Percentiles rank a stretch among this genome's conserved stretches.
These are phyloP conservation scores for Fonsecaea pedrosoi DNA, from an alignment of 2,329 filamentous ascomycete species.

Conservation along the genomic window DNA sequence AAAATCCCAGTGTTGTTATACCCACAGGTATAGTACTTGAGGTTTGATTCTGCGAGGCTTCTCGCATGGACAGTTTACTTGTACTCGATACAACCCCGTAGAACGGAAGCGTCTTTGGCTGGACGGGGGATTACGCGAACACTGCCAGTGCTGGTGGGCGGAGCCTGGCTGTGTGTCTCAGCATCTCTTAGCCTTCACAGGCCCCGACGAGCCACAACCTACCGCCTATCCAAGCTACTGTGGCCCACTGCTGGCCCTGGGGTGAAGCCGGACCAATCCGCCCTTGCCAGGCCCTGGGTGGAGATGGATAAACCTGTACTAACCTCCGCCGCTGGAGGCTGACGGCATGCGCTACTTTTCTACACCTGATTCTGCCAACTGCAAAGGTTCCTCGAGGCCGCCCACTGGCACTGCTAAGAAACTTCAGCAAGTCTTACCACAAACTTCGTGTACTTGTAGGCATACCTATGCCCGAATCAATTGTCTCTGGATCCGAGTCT, in stretches of 20 bases:
- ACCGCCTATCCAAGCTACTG: background rate
- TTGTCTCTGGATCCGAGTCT: background rate
- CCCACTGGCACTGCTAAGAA: constrained; percentile 14
- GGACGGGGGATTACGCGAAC: constrained; percentile 18
- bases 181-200: constrained; percentile 1
- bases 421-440: constrained; percentile 8
- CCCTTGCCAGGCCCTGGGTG: constrained; percentile 6
- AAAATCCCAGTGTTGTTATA: background rate
- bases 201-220: background rate
- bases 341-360: constrained; percentile 12
- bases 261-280: constrained; percentile 14
- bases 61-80: background rate
- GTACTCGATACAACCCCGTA: too few relatives aligned
- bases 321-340: constrained; percentile 13
- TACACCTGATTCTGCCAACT: constrained; percentile 18
- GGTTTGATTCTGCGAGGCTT: background rate
- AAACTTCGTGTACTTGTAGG: background rate
- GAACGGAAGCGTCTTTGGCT: background rate
- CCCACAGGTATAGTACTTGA: background rate
- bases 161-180: constrained; percentile 16
- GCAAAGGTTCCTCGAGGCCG: constrained; percentile 20
- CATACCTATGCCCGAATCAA: constrained; percentile 1
- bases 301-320: constrained; percentile 14
- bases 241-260: background rate
- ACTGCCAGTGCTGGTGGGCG: background rate